Percentiles rank a stretch among this genome's conserved stretches.
Evolutionary conservation across 148 eudicot species (phyloP).

Genomic region (Heliosperma pusillum): DNA sequence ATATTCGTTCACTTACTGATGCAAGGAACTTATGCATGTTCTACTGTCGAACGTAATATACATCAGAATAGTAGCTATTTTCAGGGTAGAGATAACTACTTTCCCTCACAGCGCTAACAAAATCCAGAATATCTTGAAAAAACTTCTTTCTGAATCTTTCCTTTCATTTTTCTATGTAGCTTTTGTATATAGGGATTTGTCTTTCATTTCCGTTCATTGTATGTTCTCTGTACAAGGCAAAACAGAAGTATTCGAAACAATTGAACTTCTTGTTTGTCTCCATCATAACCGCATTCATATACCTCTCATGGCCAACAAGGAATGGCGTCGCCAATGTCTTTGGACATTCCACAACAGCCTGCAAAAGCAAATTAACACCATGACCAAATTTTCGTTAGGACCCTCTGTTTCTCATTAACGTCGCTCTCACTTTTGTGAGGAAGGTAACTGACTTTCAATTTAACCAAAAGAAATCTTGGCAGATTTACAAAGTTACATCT

Average conservation of each 20-base stretch:
- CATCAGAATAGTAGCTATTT: neutral
- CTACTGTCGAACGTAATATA: neutral
- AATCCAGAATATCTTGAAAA: neutral
- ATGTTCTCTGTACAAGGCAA: slow-evolving; percentile 1
- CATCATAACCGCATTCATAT: slow-evolving; percentile 6
- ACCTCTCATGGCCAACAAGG: neutral
- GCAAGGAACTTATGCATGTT: neutral
- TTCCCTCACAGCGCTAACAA: neutral
- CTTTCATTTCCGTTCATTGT: neutral
- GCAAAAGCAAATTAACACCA: neutral
- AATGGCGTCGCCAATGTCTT: neutral
- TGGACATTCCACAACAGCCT: slow-evolving; percentile 8
- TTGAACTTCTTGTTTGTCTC: neutral
- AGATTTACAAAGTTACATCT: too few species aligned
- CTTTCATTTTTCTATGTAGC: neutral
- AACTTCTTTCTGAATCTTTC: neutral
- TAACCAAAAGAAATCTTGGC: too few species aligned
- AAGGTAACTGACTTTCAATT: too few species aligned
- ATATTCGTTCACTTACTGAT: too few species aligned
- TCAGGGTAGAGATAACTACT: neutral
- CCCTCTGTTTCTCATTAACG: too few species aligned
- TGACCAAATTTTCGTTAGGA: neutral
- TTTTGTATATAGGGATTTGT: neutral
- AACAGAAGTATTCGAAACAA: neutral
- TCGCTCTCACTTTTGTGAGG: too few species aligned